Conservation (phyloP, 352 stramenopile genomes). For the Phytophthora hybrid region DNA sequence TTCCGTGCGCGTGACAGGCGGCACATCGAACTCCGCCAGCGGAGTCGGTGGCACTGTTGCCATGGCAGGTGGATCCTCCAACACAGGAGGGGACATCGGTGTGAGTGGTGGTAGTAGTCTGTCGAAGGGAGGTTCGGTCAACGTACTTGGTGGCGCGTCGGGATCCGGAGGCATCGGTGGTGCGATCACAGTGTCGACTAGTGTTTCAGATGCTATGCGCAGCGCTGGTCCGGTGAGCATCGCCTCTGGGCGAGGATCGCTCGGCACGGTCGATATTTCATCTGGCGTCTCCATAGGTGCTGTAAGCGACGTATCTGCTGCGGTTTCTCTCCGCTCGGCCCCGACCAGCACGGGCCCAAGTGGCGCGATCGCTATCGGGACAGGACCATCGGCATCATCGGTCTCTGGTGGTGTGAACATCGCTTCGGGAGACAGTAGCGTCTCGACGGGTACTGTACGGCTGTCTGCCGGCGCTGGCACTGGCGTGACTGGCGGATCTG, state of each 20-base stretch:
- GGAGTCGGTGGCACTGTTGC: slow-evolving; percentile 12
- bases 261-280: slow-evolving; percentile 25
- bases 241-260: slow-evolving; percentile 16
- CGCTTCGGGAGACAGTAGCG: slow-evolving; percentile 10
- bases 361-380: slow-evolving; percentile 7
- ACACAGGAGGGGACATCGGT: slow-evolving; percentile 12
- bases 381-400: slow-evolving; percentile 12
- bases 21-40: slow-evolving; percentile 9
- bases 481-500: slow-evolving; percentile 14
- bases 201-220: slow-evolving; percentile 17
- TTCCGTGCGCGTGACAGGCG: slow-evolving; percentile 12
- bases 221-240: slow-evolving; percentile 16
- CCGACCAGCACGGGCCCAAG: slow-evolving; percentile 12
- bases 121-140: slow-evolving; percentile 39
- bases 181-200: slow-evolving; percentile 13
- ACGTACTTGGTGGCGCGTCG: slow-evolving; percentile 10
- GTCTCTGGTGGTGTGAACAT: slow-evolving; percentile 18
- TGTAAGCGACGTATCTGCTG: slow-evolving; percentile 14
- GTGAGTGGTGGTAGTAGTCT: slow-evolving; percentile 20
- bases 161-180: slow-evolving; percentile 2
- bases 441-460: slow-evolving; percentile 3
- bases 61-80: slow-evolving; percentile 12
- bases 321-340: slow-evolving; percentile 16
- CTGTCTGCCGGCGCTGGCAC: slow-evolving; percentile 7
- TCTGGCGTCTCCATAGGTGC: slow-evolving; percentile 8